Percentiles rank a stretch among this genome's conserved stretches.
Evolutionary conservation across 2,329 filamentous ascomycete genomes (phyloP).

Genomic region (Macrophomina tecta): DNA sequence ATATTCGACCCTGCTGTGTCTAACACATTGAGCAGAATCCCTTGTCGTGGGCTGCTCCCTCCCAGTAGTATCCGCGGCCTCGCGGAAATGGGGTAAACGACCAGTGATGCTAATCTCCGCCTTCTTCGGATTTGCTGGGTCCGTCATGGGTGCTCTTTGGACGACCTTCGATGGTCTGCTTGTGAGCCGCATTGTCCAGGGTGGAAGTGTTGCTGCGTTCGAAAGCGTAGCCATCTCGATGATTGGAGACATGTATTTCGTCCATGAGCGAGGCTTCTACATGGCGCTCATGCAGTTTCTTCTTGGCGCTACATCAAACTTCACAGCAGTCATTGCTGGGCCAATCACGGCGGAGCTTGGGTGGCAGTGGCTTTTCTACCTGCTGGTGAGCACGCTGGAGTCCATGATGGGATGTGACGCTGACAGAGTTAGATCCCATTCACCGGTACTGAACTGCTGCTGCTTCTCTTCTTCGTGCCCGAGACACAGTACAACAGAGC

Average conservation of each 20-base stretch:
- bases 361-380: conserved; percentile 57
- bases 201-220: conserved; percentile 48
- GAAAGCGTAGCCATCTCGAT: conserved; percentile 46
- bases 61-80: conserved; percentile 43
- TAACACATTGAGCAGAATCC: conserved; percentile 33
- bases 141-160: conserved; percentile 45
- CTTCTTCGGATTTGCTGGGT: conserved; percentile 26
- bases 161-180: conserved; percentile 57
- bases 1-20: background rate
- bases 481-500: conserved; percentile 58
- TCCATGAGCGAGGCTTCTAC: conserved; percentile 55
- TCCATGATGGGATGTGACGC: conserved; percentile 50
- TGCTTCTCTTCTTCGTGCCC: conserved; percentile 58
- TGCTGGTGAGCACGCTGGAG: conserved; percentile 48
- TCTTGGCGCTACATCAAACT: conserved; percentile 34
- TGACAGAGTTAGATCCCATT: conserved; percentile 31
- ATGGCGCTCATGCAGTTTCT: conserved; percentile 53
- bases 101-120: conserved; percentile 54
- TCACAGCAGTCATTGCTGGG: conserved; percentile 13
- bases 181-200: conserved; percentile 52
- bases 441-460: conserved; percentile 51
- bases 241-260: conserved; percentile 57
- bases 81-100: conserved; percentile 54
- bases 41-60: conserved; percentile 43
- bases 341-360: conserved; percentile 36